Conservation (phyloP, 495 filamentous ascomycete species). For the Lasiosphaeria ovina region DNA sequence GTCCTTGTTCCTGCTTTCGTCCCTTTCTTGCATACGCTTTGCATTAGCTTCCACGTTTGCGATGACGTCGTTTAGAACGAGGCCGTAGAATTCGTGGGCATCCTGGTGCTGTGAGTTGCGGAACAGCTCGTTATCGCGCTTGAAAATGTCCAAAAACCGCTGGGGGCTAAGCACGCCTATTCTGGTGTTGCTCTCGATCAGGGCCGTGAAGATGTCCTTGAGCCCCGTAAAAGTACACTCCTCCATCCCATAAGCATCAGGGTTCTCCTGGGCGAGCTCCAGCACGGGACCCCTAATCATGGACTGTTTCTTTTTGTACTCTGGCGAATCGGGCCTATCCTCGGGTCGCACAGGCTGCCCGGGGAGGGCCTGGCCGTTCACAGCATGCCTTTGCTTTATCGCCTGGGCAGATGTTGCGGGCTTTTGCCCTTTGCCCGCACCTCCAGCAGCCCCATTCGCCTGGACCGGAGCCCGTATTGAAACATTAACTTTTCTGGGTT, state of each 20-base stretch:
- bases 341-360: constrained; percentile 45
- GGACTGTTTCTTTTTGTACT: constrained; percentile 95
- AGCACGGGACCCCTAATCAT: constrained; percentile 82
- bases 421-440: constrained; percentile 45
- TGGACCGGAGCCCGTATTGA: constrained; percentile 46
- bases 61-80: constrained; percentile 94
- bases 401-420: constrained; percentile 36
- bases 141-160: constrained; percentile 89
- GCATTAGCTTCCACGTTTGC: constrained; percentile 86
- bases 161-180: constrained; percentile 91
- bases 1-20: constrained; percentile 36
- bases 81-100: constrained; percentile 93
- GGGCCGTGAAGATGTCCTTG: constrained; percentile 92
- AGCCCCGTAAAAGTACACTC: constrained; percentile 91
- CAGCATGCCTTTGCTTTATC: constrained; percentile 44
- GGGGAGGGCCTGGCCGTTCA: constrained; percentile 40
- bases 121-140: constrained; percentile 96
- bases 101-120: constrained; percentile 96
- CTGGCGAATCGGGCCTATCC: constrained; percentile 82
- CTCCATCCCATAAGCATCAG: constrained; percentile 81
- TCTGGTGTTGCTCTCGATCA: constrained; percentile 76
- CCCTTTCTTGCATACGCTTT: constrained; percentile 52
- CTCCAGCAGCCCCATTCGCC: constrained; percentile 44
- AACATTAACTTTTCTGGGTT: constrained; percentile 45
- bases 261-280: constrained; percentile 73